These are phyloP conservation scores for Pichia pseudocactophila DNA, from an alignment of 805 yeast species.

Conservation along the genomic window DNA sequence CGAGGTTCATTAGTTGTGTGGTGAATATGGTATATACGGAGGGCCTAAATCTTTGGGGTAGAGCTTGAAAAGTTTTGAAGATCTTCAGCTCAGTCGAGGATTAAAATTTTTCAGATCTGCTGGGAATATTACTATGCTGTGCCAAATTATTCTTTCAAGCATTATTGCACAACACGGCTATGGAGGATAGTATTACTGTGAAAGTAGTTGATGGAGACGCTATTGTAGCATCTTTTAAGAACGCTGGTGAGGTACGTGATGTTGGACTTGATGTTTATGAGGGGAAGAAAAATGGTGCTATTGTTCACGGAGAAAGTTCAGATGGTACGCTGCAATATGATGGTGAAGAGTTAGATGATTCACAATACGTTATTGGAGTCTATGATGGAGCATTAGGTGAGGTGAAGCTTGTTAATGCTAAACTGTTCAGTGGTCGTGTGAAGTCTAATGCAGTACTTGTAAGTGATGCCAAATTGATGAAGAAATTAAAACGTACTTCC, in stretches of 20 bases:
- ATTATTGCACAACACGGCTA: background rate
- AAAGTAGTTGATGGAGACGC: slow-evolving; percentile 5
- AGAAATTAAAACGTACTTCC: slow-evolving; percentile 8
- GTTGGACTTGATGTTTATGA: slow-evolving; percentile 57
- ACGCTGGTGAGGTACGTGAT: slow-evolving; percentile 59
- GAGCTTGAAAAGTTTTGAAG: too few relatives aligned
- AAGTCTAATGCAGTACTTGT: slow-evolving; percentile 30
- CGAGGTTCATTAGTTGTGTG: background rate
- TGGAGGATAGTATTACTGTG: slow-evolving; percentile 1
- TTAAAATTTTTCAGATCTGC: background rate
- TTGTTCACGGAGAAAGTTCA: slow-evolving; percentile 72
- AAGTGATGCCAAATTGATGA: slow-evolving; percentile 11
- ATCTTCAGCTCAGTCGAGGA: too few relatives aligned
- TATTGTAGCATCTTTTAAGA: slow-evolving; percentile 62
- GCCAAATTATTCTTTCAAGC: too few relatives aligned
- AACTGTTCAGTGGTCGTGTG: slow-evolving; percentile 11
- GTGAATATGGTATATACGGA: background rate
- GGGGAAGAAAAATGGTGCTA: slow-evolving; percentile 33
- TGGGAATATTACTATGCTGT: too few relatives aligned
- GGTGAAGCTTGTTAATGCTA: slow-evolving; percentile 43
- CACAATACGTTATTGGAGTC: slow-evolving; percentile 63
- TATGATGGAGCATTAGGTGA: slow-evolving; percentile 56
- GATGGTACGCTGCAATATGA: slow-evolving; percentile 52
- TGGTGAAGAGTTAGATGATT: slow-evolving; percentile 40
- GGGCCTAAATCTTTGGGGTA: too few relatives aligned